A percentile compares a stretch with the other conserved stretches of the same genome.
These are phyloP conservation scores for Maudiozyma barnettii DNA, from an alignment of 805 yeast genomes.

Conservation along the genomic window DNA sequence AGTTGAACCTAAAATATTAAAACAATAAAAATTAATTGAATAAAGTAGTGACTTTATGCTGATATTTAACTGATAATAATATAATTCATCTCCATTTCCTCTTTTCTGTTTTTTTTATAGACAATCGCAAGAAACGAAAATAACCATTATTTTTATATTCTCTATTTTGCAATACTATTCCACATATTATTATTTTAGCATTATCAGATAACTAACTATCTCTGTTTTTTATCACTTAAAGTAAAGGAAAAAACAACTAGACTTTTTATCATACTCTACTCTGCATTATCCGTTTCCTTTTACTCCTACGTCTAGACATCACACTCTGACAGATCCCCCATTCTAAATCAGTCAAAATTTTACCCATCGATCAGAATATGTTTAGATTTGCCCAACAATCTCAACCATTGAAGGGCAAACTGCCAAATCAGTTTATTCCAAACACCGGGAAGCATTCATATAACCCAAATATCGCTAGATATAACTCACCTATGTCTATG, in stretches of 20 bases:
- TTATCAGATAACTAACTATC: background rate
- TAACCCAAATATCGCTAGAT: conserved; percentile 30
- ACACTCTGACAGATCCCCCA: no score
- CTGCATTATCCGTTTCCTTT: background rate
- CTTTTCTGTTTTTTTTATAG: background rate
- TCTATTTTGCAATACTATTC: background rate
- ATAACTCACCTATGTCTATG: conserved; percentile 29
- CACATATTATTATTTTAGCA: background rate
- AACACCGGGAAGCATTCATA: conserved; percentile 30
- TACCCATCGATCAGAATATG: conserved; percentile 10
- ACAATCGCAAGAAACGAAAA: background rate
- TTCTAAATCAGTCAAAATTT: conserved; percentile 1
- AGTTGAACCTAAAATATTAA: no score
- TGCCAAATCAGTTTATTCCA: conserved; percentile 33
- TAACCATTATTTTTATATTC: background rate
- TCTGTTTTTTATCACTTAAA: background rate
- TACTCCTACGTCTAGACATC: background rate
- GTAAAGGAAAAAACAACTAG: background rate
- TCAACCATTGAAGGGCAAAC: conserved; percentile 30
- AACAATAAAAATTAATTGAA: background rate
- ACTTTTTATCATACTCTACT: background rate
- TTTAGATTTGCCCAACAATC: conserved; percentile 29
- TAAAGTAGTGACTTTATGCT: background rate
- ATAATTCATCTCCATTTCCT: background rate
- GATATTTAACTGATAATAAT: background rate